phyloP scores from a whole-genome alignment of 345 rosid genomes.

The Rhodamnia rubescens region DNA sequence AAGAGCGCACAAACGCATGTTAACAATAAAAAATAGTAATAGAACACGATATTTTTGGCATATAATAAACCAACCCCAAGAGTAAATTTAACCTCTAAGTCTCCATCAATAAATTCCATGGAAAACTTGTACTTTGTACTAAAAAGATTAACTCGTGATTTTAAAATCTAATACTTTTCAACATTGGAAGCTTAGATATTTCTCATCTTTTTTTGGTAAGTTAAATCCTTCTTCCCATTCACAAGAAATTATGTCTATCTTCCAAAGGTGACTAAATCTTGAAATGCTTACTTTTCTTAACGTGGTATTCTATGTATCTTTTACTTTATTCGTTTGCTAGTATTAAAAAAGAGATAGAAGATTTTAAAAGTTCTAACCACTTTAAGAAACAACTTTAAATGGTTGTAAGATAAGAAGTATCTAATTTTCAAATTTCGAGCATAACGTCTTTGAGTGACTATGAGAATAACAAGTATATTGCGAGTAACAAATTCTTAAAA shows the following conservation, averaged over 20 bases:
- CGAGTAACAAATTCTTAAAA: too few species aligned
- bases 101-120: not conserved
- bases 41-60: not conserved
- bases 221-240: not conserved
- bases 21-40: not conserved
- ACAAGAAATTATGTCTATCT: not conserved
- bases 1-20: not conserved
- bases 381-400: not conserved
- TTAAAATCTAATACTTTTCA: not conserved
- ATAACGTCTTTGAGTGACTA: too few species aligned
- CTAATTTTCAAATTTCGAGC: not conserved
- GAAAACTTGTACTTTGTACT: not conserved
- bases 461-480: too few species aligned
- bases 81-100: not conserved
- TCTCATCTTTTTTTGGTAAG: not conserved
- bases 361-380: not conserved
- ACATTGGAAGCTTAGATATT: not conserved
- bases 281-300: not conserved
- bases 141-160: not conserved
- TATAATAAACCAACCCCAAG: not conserved
- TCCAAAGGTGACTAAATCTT: not conserved
- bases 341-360: not conserved
- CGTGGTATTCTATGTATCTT: not conserved
- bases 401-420: not conserved
- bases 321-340: not conserved